These are phyloP conservation scores for Exophiala bonariae DNA, from an alignment of 2,329 filamentous ascomycete species.

Conservation along the genomic window DNA sequence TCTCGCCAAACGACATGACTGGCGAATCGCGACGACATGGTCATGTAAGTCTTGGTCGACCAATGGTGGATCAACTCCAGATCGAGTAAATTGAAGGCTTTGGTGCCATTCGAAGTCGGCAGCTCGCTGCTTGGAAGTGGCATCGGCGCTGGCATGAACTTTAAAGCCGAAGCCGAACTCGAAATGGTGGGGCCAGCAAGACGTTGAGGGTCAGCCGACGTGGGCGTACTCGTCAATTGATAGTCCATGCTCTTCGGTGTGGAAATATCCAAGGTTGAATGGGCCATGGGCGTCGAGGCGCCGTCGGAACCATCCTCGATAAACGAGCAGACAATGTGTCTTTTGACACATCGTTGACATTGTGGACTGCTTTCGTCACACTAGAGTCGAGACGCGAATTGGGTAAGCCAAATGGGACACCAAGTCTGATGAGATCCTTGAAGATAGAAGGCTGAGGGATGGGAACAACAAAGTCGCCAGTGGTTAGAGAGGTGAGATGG, in stretches of 20 bases:
- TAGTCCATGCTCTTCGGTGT: slow-evolving; percentile 21
- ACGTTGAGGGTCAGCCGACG: slow-evolving; percentile 1
- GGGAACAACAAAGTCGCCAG: too few species aligned
- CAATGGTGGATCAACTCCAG: slow-evolving; percentile 48
- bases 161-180: too few species aligned
- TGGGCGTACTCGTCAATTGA: slow-evolving; percentile 15
- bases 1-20: slow-evolving; percentile 40
- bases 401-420: neutral
- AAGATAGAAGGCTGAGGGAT: slow-evolving; percentile 4
- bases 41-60: slow-evolving; percentile 40
- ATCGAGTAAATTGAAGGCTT: slow-evolving; percentile 34
- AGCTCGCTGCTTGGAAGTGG: neutral
- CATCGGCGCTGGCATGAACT: neutral
- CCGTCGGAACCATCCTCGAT: slow-evolving; percentile 21
- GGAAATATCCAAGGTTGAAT: slow-evolving; percentile 15
- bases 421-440: neutral
- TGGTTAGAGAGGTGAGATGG: neutral
- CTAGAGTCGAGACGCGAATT: slow-evolving; percentile 12
- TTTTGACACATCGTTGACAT: slow-evolving; percentile 28
- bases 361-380: slow-evolving; percentile 28
- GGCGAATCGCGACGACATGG: slow-evolving; percentile 25
- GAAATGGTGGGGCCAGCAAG: too few species aligned
- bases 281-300: slow-evolving; percentile 16
- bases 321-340: slow-evolving; percentile 28
- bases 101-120: slow-evolving; percentile 4